Conservation (phyloP, 441 rosid genomes). For the Erodium trifolium region DNA sequence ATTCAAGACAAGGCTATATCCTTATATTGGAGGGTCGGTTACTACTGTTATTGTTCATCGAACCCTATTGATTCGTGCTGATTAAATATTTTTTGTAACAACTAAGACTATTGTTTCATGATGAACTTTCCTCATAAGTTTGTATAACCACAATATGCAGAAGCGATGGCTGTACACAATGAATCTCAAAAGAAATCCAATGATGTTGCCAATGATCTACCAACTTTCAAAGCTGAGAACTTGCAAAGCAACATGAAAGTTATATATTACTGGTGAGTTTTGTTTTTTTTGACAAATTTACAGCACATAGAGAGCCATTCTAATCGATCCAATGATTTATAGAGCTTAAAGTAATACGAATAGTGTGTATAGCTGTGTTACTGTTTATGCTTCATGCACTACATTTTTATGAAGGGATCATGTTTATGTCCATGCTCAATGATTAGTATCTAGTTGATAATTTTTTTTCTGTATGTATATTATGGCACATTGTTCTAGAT, state of each 20-base stretch:
- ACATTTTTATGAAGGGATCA: background rate
- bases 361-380: background rate
- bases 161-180: constrained; percentile 41
- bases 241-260: constrained; percentile 85
- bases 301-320: background rate
- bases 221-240: constrained; percentile 63
- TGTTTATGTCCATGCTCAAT: constrained; percentile 9
- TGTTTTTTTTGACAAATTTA: constrained; percentile 23
- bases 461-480: background rate
- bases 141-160: constrained; percentile 4
- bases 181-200: constrained; percentile 56
- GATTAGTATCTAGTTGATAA: background rate
- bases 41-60: background rate
- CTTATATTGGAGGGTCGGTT: background rate
- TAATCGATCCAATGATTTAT: background rate
- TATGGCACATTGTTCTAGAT: background rate
- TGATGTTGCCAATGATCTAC: constrained; percentile 48
- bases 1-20: background rate
- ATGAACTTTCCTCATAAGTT: constrained; percentile 1
- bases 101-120: background rate
- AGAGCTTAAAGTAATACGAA: background rate
- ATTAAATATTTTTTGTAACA: background rate
- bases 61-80: background rate
- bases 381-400: background rate
- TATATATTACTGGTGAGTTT: constrained; percentile 58